These are phyloP conservation scores for Neophaeococcomyces aloes DNA, from an alignment of 2,329 filamentous ascomycete genomes.

Conservation along the genomic window DNA sequence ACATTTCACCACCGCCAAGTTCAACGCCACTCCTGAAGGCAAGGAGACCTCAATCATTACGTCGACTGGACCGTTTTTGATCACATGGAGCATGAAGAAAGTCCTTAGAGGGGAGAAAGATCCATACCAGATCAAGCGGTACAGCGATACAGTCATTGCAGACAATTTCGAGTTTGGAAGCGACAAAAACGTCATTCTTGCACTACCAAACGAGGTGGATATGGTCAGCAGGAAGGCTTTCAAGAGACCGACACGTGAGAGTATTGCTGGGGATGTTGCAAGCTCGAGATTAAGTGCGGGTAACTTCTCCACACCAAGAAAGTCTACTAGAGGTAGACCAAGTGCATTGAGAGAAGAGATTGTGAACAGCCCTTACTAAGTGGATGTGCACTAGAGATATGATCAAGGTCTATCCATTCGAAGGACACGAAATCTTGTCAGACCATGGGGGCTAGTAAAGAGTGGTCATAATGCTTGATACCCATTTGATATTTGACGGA, in stretches of 20 bases:
- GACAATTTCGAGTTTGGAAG: slow-evolving; percentile 97
- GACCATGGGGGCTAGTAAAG: too few species aligned
- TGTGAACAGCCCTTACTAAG: slow-evolving; percentile 60
- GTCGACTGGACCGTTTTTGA: slow-evolving; percentile 88
- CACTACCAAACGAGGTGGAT: slow-evolving; percentile 91
- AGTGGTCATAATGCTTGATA: neutral
- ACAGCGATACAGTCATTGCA: slow-evolving; percentile 88
- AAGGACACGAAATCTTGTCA: too few species aligned
- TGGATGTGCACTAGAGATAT: neutral
- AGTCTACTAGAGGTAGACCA: slow-evolving; percentile 40
- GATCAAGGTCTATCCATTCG: too few species aligned
- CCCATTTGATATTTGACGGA: neutral
- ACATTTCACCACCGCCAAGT: slow-evolving; percentile 80
- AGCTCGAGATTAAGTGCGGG: slow-evolving; percentile 31
- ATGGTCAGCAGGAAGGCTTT: slow-evolving; percentile 85
- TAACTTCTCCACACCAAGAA: slow-evolving; percentile 32
- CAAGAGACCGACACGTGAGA: slow-evolving; percentile 82
- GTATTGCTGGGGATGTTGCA: slow-evolving; percentile 58
- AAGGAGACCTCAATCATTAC: slow-evolving; percentile 93
- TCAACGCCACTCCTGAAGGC: slow-evolving; percentile 75
- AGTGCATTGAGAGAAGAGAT: slow-evolving; percentile 61
- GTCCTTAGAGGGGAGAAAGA: slow-evolving; percentile 69
- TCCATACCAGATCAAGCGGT: slow-evolving; percentile 93
- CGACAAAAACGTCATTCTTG: slow-evolving; percentile 97
- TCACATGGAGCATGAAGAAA: slow-evolving; percentile 94